These are phyloP conservation scores for Huiozyma naganishii DNA, from an alignment of 805 yeast genomes.

Conservation along the genomic window DNA sequence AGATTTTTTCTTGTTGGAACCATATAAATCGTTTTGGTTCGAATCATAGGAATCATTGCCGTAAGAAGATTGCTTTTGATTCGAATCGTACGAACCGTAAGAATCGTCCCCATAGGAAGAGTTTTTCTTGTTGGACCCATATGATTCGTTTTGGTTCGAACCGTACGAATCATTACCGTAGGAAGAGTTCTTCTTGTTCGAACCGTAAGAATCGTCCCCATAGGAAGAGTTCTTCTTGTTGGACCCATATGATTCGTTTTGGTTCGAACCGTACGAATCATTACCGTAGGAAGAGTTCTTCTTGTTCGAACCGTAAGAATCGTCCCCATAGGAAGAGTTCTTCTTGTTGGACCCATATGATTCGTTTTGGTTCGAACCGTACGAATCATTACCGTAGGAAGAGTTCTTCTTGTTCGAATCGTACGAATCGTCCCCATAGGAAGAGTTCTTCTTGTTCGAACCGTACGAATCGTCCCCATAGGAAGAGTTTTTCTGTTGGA, in stretches of 20 bases:
- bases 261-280: constrained; percentile 14
- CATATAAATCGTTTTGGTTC: constrained; percentile 13
- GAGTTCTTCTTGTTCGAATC: constrained; percentile 7
- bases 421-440: constrained; percentile 13
- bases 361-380: constrained; percentile 12
- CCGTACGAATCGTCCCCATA: constrained; percentile 17
- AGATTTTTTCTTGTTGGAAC: constrained; percentile 7
- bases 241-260: constrained; percentile 15
- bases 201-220: constrained; percentile 23
- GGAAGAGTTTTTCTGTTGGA: constrained; percentile 14
- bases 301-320: constrained; percentile 6
- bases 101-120: constrained; percentile 17
- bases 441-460: constrained; percentile 8
- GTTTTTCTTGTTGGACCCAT: constrained; percentile 14
- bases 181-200: constrained; percentile 17
- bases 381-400: constrained; percentile 3
- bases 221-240: constrained; percentile 7
- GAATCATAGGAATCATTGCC: constrained; percentile 17
- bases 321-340: constrained; percentile 13
- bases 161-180: constrained; percentile 23
- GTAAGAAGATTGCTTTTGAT: constrained; percentile 12
- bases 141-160: constrained; percentile 10
- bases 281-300: constrained; percentile 2
- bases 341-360: constrained; percentile 7
- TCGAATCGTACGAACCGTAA: constrained; percentile 18